These are phyloP conservation scores for Penicillium olsonii DNA, from an alignment of 2,329 filamentous ascomycete species.

Conservation along the genomic window DNA sequence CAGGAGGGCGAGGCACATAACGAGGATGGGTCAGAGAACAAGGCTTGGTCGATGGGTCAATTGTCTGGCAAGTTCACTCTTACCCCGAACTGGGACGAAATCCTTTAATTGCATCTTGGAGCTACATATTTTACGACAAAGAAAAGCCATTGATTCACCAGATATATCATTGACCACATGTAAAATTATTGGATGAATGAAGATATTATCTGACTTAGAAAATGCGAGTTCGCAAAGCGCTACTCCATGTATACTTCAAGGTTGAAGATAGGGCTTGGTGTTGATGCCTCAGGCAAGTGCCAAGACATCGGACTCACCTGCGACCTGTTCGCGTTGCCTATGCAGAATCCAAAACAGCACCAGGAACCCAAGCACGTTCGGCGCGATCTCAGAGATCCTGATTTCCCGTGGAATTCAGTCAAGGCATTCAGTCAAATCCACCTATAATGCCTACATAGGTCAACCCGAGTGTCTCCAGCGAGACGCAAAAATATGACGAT, in stretches of 20 bases:
- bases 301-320: slow-evolving; percentile 1
- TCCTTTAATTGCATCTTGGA: slow-evolving; percentile 35
- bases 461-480: background rate
- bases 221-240: too few species aligned
- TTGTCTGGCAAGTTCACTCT: slow-evolving; percentile 67
- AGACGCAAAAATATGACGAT: slow-evolving; percentile 1
- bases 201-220: too few species aligned
- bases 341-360: background rate
- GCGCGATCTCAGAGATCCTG: background rate
- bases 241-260: too few species aligned
- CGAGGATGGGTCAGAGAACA: slow-evolving; percentile 36
- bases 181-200: too few species aligned
- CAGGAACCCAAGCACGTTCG: background rate
- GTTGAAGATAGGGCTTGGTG: background rate
- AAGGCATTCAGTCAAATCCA: background rate
- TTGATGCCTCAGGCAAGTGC: background rate
- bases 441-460: slow-evolving; percentile 4
- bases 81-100: slow-evolving; percentile 60
- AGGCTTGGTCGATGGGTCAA: slow-evolving; percentile 60
- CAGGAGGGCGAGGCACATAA: slow-evolving; percentile 26
- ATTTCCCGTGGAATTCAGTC: background rate
- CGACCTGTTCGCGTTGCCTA: background rate
- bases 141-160: slow-evolving; percentile 5
- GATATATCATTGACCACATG: background rate
- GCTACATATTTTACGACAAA: background rate